phyloP scores from a whole-genome alignment of 1,284 basidiomycete genomes.

The Leccinum insigne region DNA sequence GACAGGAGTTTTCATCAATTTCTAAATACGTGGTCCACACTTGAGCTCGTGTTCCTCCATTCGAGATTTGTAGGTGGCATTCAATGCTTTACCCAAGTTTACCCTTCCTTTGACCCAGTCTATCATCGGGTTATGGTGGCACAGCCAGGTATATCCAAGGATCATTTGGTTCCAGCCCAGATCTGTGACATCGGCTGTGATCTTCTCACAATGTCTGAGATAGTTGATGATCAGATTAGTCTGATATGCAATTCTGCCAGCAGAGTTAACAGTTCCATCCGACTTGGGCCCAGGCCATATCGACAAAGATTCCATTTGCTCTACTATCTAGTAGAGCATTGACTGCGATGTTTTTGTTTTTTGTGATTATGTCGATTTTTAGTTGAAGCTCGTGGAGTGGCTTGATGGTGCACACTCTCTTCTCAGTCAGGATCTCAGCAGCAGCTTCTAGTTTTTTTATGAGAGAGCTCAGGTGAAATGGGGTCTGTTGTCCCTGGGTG shows the following conservation, averaged over 20 bases:
- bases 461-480: too few relatives aligned
- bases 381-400: too few relatives aligned
- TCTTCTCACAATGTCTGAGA: background rate
- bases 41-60: background rate
- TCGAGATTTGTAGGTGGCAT: rapidly evolving
- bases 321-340: too few relatives aligned
- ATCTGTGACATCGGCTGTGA: rapidly evolving
- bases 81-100: background rate
- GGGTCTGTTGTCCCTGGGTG: too few relatives aligned
- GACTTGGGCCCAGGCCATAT: too few relatives aligned
- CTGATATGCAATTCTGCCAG: background rate
- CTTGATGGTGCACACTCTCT: too few relatives aligned
- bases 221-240: background rate
- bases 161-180: background rate
- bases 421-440: too few relatives aligned
- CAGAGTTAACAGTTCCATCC: background rate
- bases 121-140: background rate
- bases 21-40: rapidly evolving
- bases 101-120: background rate
- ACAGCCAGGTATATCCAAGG: background rate
- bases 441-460: too few relatives aligned
- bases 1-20: too few relatives aligned
- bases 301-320: too few relatives aligned
- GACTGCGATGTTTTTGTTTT: too few relatives aligned
- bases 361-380: too few relatives aligned